These are phyloP conservation scores for Lojkania enalia DNA, from an alignment of 2,329 filamentous ascomycete genomes.

Conservation along the genomic window DNA sequence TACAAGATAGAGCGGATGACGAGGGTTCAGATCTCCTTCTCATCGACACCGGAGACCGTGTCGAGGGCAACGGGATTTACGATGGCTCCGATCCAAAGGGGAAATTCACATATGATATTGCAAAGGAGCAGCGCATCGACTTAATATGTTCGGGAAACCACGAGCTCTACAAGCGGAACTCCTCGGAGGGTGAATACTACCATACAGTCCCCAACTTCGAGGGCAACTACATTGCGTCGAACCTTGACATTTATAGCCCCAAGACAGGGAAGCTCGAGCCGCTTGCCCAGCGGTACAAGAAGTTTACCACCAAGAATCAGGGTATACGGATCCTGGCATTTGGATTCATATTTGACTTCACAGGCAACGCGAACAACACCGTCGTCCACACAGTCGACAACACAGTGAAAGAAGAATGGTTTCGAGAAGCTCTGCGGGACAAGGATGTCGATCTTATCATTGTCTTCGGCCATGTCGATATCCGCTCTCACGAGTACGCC, in stretches of 20 bases:
- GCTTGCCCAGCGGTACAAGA: slow-evolving; percentile 79
- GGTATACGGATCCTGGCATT: slow-evolving; percentile 83
- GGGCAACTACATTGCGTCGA: slow-evolving; percentile 83
- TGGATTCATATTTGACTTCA: slow-evolving; percentile 95
- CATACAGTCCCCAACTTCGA: slow-evolving; percentile 82
- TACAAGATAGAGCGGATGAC: slow-evolving; percentile 76
- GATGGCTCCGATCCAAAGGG: slow-evolving; percentile 88
- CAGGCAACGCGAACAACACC: slow-evolving; percentile 86
- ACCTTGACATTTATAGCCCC: slow-evolving; percentile 83
- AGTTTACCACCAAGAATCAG: slow-evolving; percentile 89
- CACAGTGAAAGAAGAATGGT: slow-evolving; percentile 84
- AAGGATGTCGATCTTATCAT: slow-evolving; percentile 82
- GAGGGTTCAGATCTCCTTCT: slow-evolving; percentile 83
- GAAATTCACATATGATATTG: slow-evolving; percentile 83
- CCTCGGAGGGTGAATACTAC: slow-evolving; percentile 76
- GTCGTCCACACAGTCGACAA: slow-evolving; percentile 78
- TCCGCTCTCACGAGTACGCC: slow-evolving; percentile 78
- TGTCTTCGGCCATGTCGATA: slow-evolving; percentile 81
- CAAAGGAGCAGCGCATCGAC: slow-evolving; percentile 80
- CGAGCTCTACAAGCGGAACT: slow-evolving; percentile 83
- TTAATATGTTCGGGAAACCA: slow-evolving; percentile 89
- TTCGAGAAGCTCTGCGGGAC: slow-evolving; percentile 80
- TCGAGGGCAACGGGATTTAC: slow-evolving; percentile 94
- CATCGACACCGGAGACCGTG: slow-evolving; percentile 90
- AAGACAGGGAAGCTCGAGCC: slow-evolving; percentile 71